Base-by-base conservation (phyloP, 192 early-diverging fungal species). In the Phycomyces nitens region DNA sequence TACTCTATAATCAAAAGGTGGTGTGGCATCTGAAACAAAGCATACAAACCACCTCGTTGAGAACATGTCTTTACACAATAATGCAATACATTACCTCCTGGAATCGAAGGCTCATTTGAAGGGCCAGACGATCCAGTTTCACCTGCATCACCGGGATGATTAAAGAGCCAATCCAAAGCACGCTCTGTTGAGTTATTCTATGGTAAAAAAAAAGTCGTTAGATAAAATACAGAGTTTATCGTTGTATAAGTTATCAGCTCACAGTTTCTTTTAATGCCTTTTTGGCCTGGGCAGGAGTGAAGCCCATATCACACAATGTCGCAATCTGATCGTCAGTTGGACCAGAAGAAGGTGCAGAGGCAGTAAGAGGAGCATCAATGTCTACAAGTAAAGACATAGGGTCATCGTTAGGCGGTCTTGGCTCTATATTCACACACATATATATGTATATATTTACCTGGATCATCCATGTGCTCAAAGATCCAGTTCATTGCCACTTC, bases 401-500 rank as follows among this genome's bases (percentile, higher is more conserved):
- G 38, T 16, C n/a, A 40, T 26, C 15, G 22, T 39, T 66, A 29
- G 3, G 4, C 11, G 0, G 27, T 27, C 4, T 9, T 58, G 59
- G 16, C 10, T 40, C 26, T 20, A 18, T 3, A 27, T 55, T 51
- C 5, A n/a, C n/a, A n/a, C n/a, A n/a, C n/a, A n/a, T n/a, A n/a
- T n/a, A n/a, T n/a, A n/a, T n/a, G n/a, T n/a, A n/a, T n/a, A n/a
- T n/a, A n/a, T n/a, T 56, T 21, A 84, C 91, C 88, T 29, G 95
- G 82, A 78, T 98, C 97, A 24, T 99, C 97, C 91, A 97, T 95
- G 64, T 97, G 94, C 71, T 93, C 92, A 79, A 97, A 92, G 23
- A 98, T 62, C 96, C 96, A 98, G 66, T 86, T 87, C 91, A 95
- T 94, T 2, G 96, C 97, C 5, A 80, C 73, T 59, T 96, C 93